Base-by-base conservation (phyloP, 768 basidiomycete genomes). In the Imleria badia region DNA sequence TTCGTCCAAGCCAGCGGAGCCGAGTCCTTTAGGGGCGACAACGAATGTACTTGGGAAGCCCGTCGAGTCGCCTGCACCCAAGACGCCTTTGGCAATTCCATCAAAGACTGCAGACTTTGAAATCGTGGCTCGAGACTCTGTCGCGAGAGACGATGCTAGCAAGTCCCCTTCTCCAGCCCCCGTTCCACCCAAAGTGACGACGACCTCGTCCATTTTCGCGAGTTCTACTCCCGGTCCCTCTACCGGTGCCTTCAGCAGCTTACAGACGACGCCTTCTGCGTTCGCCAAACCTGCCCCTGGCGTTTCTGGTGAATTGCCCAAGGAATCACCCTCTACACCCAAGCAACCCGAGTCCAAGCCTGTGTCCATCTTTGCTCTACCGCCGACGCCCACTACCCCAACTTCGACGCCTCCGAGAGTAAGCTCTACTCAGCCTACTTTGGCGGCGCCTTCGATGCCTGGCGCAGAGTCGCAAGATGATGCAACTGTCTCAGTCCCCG, bases 261-360 rank as follows among this genome's bases (percentile, higher is more conserved):
- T 75, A 10, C 68, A 69, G 40, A 65, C 70, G 12, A 69, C 72
- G 38, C 63, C 65, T 34, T 63, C 69, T 7, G 66, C 61, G 5
- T 76, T 78, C 63, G 51, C 65, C 36, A 76, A 73, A 50, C 75
- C 73, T 14, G 67, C 75, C 12, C 61, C 65, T 35, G 73, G 75
- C 4, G 64, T 66, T 45, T 74, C 72, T 42, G 71, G 69, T 34
- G 62, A 65, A 44, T 60, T 73, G 5, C 68, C 78, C 4, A 68
- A 67, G 23, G 66, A 75, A 38, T 86, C 84, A 7, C 83, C 84
- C 3, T 78, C 79, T 66, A 77, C 79, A 10, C 72, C 67, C 10
- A 64, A 65, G 45, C 38, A 48, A 26, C 58, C 69, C 2, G 74
- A 71, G 41, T 52, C 72, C 3, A 64, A 74, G 23, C 59, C 70